These are phyloP conservation scores for Carex pumila DNA, from an alignment of 176 grass and related monocot species.

Conservation along the genomic window DNA sequence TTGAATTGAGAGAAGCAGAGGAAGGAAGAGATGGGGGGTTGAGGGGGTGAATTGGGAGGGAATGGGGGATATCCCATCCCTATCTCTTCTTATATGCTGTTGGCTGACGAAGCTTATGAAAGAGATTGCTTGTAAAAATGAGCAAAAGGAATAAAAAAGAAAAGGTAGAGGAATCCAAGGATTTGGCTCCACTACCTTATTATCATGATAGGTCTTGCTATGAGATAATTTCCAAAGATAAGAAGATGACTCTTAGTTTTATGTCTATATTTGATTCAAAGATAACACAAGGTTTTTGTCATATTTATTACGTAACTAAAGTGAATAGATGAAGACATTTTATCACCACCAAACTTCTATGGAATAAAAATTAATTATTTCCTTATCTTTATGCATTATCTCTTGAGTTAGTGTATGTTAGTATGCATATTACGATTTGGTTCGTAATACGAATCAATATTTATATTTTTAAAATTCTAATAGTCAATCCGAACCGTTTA, in stretches of 20 bases:
- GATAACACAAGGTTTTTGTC: too few species aligned
- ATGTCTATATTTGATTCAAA: too few species aligned
- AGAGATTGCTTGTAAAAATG: slow-evolving; percentile 7
- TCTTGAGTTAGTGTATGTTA: too few species aligned
- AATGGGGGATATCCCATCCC: neutral
- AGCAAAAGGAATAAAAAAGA: neutral
- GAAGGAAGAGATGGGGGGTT: neutral
- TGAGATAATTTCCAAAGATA: neutral
- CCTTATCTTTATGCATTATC: too few species aligned
- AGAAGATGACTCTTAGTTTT: neutral
- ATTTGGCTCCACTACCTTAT: neutral
- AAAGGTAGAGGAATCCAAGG: neutral
- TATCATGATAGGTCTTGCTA: neutral
- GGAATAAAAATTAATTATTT: too few species aligned
- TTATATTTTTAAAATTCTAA: too few species aligned
- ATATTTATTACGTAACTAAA: too few species aligned
- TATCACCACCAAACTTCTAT: too few species aligned
- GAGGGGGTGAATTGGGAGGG: neutral
- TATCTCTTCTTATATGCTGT: slow-evolving; percentile 9
- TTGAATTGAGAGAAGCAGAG: neutral
- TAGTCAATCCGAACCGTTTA: too few species aligned
- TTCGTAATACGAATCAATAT: too few species aligned
- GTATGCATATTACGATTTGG: too few species aligned
- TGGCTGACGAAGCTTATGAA: neutral
- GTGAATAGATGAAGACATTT: too few species aligned